Conservation (phyloP, 1,284 basidiomycete genomes). For the Pisolithus thermaeus region DNA sequence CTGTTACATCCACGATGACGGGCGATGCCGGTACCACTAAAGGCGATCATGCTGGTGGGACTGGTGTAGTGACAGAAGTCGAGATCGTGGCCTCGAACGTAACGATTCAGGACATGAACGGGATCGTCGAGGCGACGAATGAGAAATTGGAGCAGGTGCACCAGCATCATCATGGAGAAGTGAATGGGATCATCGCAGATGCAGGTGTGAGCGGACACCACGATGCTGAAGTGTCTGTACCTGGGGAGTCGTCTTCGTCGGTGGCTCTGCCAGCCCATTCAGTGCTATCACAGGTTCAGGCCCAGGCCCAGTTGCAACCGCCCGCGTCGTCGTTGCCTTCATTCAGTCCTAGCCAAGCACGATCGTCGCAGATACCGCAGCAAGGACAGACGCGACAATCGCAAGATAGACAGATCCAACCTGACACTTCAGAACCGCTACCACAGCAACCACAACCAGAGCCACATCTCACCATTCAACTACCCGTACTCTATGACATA, state of each 20-base stretch:
- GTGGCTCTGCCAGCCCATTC: too few species aligned
- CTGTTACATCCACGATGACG: conserved; percentile 17
- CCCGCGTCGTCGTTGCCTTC: neutral
- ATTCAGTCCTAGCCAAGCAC: conserved; percentile 19
- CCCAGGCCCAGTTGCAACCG: conserved; percentile 20
- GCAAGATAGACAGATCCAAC: conserved; percentile 20
- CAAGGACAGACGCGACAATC: too few species aligned
- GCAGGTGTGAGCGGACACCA: too few species aligned
- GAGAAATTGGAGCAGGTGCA: conserved; percentile 21
- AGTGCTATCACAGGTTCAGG: neutral
- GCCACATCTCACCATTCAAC: neutral
- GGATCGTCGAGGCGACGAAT: conserved; percentile 40
- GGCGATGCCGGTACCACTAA: neutral
- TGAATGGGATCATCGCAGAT: conserved; percentile 19
- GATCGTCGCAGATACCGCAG: conserved; percentile 11
- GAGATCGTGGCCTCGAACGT: conserved; percentile 33
- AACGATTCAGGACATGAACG: conserved; percentile 39
- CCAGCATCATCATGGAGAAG: conserved; percentile 12
- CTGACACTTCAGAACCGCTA: conserved; percentile 10
- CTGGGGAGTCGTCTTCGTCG: too few species aligned
- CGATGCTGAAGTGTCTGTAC: too few species aligned
- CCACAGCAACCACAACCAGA: conserved; percentile 3
- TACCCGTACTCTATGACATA: conserved; percentile 59
- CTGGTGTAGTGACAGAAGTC: conserved; percentile 18
- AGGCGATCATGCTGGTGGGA: neutral